Base-by-base conservation (phyloP, 306 rosid species). In the Quercus bicolor region DNA sequence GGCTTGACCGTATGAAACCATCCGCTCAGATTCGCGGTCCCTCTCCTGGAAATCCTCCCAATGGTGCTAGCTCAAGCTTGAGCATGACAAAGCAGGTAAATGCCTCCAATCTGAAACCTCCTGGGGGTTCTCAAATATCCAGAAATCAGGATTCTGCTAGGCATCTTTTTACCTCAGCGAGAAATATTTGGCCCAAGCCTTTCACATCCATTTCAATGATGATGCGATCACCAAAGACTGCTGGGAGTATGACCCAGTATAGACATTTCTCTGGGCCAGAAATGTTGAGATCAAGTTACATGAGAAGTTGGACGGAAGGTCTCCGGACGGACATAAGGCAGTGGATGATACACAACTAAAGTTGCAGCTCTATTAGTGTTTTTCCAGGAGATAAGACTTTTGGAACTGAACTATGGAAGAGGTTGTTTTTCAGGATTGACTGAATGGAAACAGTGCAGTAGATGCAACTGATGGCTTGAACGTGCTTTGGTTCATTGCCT, bases 1-100 rank as follows among this genome's bases (percentile, higher is more conserved):
- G 84, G 73, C 92, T 95, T 53, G 96, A 93, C 82, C 78, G 89
- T 56, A 77, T 89, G 80, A 95, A 95, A 73, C 99, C 99, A 23
- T 88, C 97, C 20, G 99, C 98, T 70, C 88, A 88, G 76, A 92
- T 93, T 73, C 99, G 94, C 1, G 80, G 87, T 31, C 85, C 66
- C 11, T 57, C 78, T 37, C 57, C 65, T 51, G 73, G 56, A 43
- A 77, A 79, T 37, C 76, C 82, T 43, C 34, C 72, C 13, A 45
- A 18, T 20, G 75, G 77, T 75, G 73, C 60, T 45, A 81, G 69
- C 81, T 80, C 90, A 9, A 78, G 77, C 74, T 77, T 65, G 60
- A 83, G 65, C 43, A 29, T 26, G 72, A 79, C 82, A 45, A 89
- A 85, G 81, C 84, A 77, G 56, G 78, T 57, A 69, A 56, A 78